These are phyloP conservation scores for Leccinum ochraceum DNA, from an alignment of 768 basidiomycete genomes.

Conservation along the genomic window DNA sequence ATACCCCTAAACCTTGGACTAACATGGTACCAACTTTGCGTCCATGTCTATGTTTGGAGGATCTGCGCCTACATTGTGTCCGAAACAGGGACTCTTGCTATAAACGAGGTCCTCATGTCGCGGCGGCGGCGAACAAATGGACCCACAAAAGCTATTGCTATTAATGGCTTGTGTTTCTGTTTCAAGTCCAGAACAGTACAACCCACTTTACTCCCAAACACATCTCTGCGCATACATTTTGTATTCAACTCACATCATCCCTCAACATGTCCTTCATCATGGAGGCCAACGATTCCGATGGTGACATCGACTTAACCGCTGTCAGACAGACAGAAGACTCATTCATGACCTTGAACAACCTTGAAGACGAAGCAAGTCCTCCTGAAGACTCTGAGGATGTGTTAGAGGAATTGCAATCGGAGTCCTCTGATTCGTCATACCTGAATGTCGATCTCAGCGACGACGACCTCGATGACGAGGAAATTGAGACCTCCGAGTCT, in stretches of 20 bases:
- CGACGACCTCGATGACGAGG: slow-evolving; percentile 14
- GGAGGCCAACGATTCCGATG: slow-evolving; percentile 14
- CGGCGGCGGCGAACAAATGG: too few species aligned
- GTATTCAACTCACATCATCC: background rate
- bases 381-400: slow-evolving; percentile 1
- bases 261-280: slow-evolving; percentile 17
- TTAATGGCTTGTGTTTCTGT: background rate
- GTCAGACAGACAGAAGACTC: slow-evolving; percentile 9
- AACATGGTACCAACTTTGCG: slow-evolving; percentile 24
- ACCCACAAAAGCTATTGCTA: too few species aligned
- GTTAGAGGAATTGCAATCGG: slow-evolving; percentile 17
- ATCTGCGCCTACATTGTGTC: slow-evolving; percentile 5
- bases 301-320: slow-evolving; percentile 11
- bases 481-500: slow-evolving; percentile 21
- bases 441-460: slow-evolving; percentile 17
- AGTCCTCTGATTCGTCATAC: slow-evolving; percentile 23
- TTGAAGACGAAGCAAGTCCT: slow-evolving; percentile 1
- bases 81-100: background rate
- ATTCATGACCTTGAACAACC: slow-evolving; percentile 10
- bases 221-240: background rate
- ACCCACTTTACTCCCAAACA: background rate
- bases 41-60: slow-evolving; percentile 20
- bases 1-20: background rate
- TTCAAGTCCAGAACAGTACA: background rate
- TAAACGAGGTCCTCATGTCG: slow-evolving; percentile 4